Percentiles rank a stretch among this genome's conserved stretches.
These are phyloP conservation scores for Globisporangium spinosum DNA, from an alignment of 352 stramenopile genomes.

Conservation along the genomic window DNA sequence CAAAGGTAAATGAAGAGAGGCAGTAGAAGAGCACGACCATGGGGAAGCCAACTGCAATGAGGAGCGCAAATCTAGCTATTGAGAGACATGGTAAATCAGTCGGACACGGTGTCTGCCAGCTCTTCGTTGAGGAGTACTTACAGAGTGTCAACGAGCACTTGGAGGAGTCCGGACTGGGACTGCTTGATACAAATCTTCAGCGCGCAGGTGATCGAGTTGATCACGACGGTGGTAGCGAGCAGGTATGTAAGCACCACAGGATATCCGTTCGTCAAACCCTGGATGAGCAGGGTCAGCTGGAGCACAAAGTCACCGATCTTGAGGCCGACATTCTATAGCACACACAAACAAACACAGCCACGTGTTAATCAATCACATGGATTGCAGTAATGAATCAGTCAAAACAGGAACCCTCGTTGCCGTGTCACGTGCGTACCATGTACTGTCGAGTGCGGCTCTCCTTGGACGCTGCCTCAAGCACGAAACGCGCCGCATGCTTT, in stretches of 20 bases:
- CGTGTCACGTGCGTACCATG: neutral
- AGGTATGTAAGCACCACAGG: neutral
- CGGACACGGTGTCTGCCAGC: neutral
- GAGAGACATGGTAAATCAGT: neutral
- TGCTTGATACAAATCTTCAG: neutral
- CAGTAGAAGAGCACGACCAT: conserved; percentile 27
- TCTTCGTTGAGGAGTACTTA: neutral
- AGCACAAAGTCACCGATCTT: neutral
- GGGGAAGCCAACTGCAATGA: conserved; percentile 29
- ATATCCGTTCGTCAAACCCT: neutral
- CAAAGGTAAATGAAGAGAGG: conserved; percentile 24
- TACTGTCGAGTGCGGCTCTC: neutral
- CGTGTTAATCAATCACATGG: neutral
- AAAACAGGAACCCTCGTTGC: neutral
- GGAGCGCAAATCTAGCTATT: conserved; percentile 8
- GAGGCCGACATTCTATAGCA: neutral
- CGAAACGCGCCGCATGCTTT: neutral
- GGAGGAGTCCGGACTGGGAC: neutral
- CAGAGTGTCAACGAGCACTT: neutral
- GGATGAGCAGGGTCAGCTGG: neutral
- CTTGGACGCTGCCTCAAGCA: neutral
- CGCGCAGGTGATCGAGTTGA: neutral
- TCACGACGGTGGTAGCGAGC: neutral
- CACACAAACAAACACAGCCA: neutral
- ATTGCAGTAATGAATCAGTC: neutral